Conservation (phyloP, 148 eudicot genomes). For the Chenopodium formosanum region DNA sequence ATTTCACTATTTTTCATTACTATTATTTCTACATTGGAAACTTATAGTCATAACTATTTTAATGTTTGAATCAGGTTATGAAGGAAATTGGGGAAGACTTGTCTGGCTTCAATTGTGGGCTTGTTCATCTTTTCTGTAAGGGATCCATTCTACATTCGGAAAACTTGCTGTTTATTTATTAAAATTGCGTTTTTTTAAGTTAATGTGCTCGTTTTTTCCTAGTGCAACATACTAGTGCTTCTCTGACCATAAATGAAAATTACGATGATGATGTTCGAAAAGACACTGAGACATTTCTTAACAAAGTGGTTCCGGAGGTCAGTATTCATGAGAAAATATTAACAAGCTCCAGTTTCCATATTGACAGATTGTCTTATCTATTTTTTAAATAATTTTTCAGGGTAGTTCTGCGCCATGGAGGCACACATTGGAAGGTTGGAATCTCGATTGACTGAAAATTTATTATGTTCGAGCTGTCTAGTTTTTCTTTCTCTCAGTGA, state of each 20-base stretch:
- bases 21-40: not conserved
- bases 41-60: not conserved
- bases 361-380: slow-evolving; percentile 17
- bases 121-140: slow-evolving; percentile 92
- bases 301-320: slow-evolving; percentile 91
- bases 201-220: slow-evolving; percentile 7
- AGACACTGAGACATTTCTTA: slow-evolving; percentile 93
- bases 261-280: slow-evolving; percentile 88
- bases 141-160: slow-evolving; percentile 5
- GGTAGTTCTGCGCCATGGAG: slow-evolving; percentile 93
- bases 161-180: not conserved
- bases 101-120: slow-evolving; percentile 85
- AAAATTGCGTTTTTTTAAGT: slow-evolving; percentile 1
- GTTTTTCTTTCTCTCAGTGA: not conserved
- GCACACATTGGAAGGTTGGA: slow-evolving; percentile 88
- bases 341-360: not conserved
- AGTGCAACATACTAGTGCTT: slow-evolving; percentile 99
- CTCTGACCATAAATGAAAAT: slow-evolving; percentile 89
- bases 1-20: not conserved
- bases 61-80: slow-evolving; percentile 49
- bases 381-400: slow-evolving; percentile 40
- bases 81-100: slow-evolving; percentile 86
- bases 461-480: not conserved
- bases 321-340: slow-evolving; percentile 10
- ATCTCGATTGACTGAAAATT: not conserved